Evolutionary conservation across 768 basidiomycete species (phyloP), one percentile per base, ranked within the genome.

Genomic region (Tylopilus vinaceipallidus): DNA sequence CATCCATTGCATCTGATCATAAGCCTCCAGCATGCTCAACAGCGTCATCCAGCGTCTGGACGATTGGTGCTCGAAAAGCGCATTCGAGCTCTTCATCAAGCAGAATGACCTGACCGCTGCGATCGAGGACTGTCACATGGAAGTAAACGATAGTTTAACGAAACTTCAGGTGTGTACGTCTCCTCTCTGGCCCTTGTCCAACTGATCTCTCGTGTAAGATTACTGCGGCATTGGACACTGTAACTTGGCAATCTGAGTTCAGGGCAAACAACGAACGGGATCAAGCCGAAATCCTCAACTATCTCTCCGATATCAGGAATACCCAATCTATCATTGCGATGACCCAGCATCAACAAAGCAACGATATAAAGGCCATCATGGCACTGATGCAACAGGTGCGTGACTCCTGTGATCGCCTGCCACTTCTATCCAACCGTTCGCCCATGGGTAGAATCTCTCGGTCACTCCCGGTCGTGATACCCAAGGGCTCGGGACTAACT

Each of bases 171-270:
- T 80, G 38, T 39, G 47, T 44, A 24, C 33, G 26, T 34, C 29
- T 42, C 26, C 14, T 12, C 16, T 41, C 32, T 17, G 12, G n/a
- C 27, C 33, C 24, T 45, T 27, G 42, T 36, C 35, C 45, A 19
- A 47, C 56, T 58, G 26, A 60, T 44, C 26, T 13, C 11, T 36
- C 32, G 1, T 16, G 8, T 14, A 47, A 80, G 81, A 54, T 83
- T 39, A 63, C 64, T 14, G 75, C 79, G 19, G 72, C 75, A 22
- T 56, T 75, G 6, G 77, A 75, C 35, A 70, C 76, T 16, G 74
- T 71, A 37, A 60, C 63, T 8, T 83, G 81, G 81, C 78, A 80
- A 54, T 54, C 61, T 7, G 71, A 75, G 26, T 73, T 79, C 52
- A 58, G 62, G 35, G 57, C 57, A 13, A 75, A 73, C 35, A 56